A percentile compares a stretch with the other conserved stretches of the same genome.
These are phyloP conservation scores for Aspergillus sp. DNA, from an alignment of 2,329 filamentous ascomycete species.

Conservation along the genomic window DNA sequence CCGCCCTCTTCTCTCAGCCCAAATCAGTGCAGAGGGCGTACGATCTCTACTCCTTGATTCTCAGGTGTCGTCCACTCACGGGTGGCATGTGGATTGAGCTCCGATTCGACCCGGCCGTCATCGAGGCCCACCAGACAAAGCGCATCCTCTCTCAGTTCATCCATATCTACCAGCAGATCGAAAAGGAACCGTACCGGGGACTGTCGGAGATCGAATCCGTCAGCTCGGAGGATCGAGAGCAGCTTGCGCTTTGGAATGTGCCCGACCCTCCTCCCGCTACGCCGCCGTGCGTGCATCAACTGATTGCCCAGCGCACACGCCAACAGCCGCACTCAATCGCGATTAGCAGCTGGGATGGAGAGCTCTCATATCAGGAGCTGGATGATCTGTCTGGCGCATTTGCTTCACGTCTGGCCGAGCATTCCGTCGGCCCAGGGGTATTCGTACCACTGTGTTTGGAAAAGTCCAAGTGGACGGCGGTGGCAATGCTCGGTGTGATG, in stretches of 20 bases:
- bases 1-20: slow-evolving; percentile 4
- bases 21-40: slow-evolving; percentile 2
- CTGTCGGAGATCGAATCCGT: not conserved
- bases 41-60: slow-evolving; percentile 8
- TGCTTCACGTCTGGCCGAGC: slow-evolving; percentile 22
- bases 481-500: not conserved
- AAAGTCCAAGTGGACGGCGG: not conserved
- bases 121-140: slow-evolving; percentile 3
- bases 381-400: slow-evolving; percentile 25
- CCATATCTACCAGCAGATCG: slow-evolving; percentile 10
- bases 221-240: not conserved
- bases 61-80: slow-evolving; percentile 5
- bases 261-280: too few species aligned
- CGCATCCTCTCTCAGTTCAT: slow-evolving; percentile 7
- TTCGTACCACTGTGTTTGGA: slow-evolving; percentile 2
- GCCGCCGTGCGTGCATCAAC: not conserved
- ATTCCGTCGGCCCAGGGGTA: slow-evolving; percentile 22
- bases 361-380: slow-evolving; percentile 15
- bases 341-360: slow-evolving; percentile 18
- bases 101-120: slow-evolving; percentile 7
- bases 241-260: not conserved
- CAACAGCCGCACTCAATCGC: slow-evolving; percentile 3
- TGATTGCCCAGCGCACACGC: not conserved
- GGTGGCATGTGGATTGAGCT: slow-evolving; percentile 5
- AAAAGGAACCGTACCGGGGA: not conserved